These are phyloP conservation scores for Trichophyton verrucosum DNA, from an alignment of 2,329 filamentous ascomycete species.

Conservation along the genomic window DNA sequence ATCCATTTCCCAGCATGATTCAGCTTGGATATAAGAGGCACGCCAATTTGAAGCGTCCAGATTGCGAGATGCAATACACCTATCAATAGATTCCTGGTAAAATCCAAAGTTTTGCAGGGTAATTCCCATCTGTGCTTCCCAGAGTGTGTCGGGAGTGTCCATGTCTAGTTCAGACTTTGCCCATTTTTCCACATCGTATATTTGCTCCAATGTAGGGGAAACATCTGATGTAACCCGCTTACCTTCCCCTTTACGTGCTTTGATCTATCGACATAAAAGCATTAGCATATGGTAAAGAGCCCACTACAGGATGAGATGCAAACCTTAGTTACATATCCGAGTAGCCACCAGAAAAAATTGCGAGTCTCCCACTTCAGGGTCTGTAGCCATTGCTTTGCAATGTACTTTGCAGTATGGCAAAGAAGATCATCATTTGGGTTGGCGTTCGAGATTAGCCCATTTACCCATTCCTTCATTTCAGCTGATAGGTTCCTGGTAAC, in stretches of 20 bases:
- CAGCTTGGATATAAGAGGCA: slow-evolving; percentile 15
- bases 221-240: not conserved
- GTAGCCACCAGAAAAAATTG: slow-evolving; percentile 8
- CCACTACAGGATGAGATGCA: not conserved
- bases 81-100: slow-evolving; percentile 13
- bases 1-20: slow-evolving; percentile 7
- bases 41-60: slow-evolving; percentile 15
- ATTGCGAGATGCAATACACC: slow-evolving; percentile 15
- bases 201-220: slow-evolving; percentile 9
- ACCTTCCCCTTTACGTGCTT: not conserved
- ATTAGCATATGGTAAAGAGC: not conserved
- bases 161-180: slow-evolving; percentile 10
- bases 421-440: slow-evolving; percentile 19
- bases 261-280: not conserved
- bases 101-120: slow-evolving; percentile 13
- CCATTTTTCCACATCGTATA: slow-evolving; percentile 12
- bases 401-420: slow-evolving; percentile 12
- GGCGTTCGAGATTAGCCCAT: slow-evolving; percentile 18
- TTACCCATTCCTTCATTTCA: slow-evolving; percentile 17
- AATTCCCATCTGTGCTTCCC: slow-evolving; percentile 15
- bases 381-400: slow-evolving; percentile 17
- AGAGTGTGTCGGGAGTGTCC: slow-evolving; percentile 8
- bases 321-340: slow-evolving; percentile 11
- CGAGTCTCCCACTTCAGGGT: slow-evolving; percentile 5
- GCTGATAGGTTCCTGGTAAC: slow-evolving; percentile 17